Evolutionary conservation across 75 land plant species (phyloP), one percentile per base, ranked within the genome.

Genomic region (Selaginella tamariscina): DNA sequence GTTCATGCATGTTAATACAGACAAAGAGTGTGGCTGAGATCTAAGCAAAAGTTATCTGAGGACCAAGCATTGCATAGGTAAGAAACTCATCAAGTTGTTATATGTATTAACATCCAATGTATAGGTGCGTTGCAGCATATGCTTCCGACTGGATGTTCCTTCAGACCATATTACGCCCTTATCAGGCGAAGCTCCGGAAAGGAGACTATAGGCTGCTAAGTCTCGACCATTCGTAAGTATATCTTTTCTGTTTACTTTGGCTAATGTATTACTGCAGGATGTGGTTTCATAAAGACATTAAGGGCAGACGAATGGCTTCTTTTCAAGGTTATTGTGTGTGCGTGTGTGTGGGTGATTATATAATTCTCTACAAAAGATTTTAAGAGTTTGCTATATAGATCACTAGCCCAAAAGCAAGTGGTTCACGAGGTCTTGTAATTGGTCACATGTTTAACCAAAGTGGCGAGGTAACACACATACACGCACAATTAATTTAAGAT

Each of bases 261-360:
- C 15, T 15, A 39, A 5, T 29, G 24, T 29, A 33, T 64, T 15
- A 33, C 65, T 77, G 32, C 86, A 95, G 99, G 71, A 90, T 95
- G 85, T 95, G 99, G 99, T 95, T 95, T 55, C 99, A 95, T 75
- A 79, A 82, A 74, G 74, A 86, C 32, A 69, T 87, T 31, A 86
- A 75, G 65, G n/a, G 99, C 99, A 57, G 99, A 95, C 74, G 99
- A 95, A 24, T 95, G 99, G 99, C 39, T 95, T 21, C 73, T 95
- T 30, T 88, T 56, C 76, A 89, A 78, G 79, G 99, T 88, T 76
- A 77, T 79, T 68, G 33, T 31, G 2, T 29, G 29, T 1, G 1
- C 1, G 32, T 27, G 0, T 31, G 0, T 23, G 21, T 11, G 54
- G 44, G 56, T 32, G 49, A 15, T n/a, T 39, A 39, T 39, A 39